Percentiles rank a stretch among this genome's conserved stretches.
Evolutionary conservation across 2,329 filamentous ascomycete species (phyloP).

Genomic region (Xylaria sp.): DNA sequence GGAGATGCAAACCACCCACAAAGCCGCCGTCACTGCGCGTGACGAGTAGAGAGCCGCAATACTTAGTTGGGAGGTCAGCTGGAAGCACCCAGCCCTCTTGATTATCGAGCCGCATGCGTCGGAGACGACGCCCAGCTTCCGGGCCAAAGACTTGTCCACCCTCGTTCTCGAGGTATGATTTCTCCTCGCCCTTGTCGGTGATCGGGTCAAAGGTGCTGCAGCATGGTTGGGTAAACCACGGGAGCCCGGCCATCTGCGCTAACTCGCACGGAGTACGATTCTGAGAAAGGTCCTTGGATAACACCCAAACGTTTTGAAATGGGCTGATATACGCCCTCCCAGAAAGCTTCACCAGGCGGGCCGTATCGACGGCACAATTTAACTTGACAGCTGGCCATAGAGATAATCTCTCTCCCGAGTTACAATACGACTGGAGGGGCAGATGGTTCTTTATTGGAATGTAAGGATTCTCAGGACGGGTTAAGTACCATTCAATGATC

Average conservation of each 20-base stretch:
- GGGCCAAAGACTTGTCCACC: background rate
- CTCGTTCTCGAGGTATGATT: background rate
- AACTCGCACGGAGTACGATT: background rate
- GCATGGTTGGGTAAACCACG: slow-evolving; percentile 26
- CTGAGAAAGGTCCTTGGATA: background rate
- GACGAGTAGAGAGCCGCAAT: slow-evolving; percentile 26
- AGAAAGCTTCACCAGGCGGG: slow-evolving; percentile 14
- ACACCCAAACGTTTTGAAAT: slow-evolving; percentile 13
- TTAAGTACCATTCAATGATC: slow-evolving; percentile 31
- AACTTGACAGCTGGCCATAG: slow-evolving; percentile 35
- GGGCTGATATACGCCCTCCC: background rate
- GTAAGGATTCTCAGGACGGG: slow-evolving; percentile 6
- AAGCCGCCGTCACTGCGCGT: slow-evolving; percentile 13
- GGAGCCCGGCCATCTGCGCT: slow-evolving; percentile 13
- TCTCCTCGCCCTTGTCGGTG: background rate
- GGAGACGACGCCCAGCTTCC: background rate
- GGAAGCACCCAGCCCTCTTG: background rate
- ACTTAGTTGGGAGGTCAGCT: background rate
- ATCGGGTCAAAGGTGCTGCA: slow-evolving; percentile 1
- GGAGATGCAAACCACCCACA: slow-evolving; percentile 20
- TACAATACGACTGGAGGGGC: slow-evolving; percentile 9
- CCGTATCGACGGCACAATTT: slow-evolving; percentile 28
- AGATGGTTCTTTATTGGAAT: slow-evolving; percentile 12
- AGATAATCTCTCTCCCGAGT: background rate
- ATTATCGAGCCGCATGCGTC: background rate